Conservation (phyloP, 352 stramenopile genomes). For the Saprolegnia parasitica region DNA sequence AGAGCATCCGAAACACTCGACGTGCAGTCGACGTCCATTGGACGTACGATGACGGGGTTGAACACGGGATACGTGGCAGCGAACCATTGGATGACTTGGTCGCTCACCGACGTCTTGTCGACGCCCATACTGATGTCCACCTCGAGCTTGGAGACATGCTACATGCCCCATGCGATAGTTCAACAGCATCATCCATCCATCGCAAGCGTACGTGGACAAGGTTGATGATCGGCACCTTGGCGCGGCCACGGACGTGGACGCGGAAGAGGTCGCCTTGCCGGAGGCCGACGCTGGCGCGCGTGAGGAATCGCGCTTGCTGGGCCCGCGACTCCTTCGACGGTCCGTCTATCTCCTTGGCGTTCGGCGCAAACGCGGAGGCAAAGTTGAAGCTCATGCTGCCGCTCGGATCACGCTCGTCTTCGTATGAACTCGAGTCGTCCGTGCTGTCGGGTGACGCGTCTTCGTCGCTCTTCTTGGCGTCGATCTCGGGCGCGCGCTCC, state of each 20-base stretch:
- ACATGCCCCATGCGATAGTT: conserved; percentile 1
- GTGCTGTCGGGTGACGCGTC: background rate
- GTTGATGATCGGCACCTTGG: conserved; percentile 27
- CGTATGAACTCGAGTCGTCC: background rate
- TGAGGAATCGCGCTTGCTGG: conserved; percentile 15
- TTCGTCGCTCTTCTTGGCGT: background rate
- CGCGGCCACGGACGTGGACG: conserved; percentile 10
- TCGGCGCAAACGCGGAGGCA: background rate
- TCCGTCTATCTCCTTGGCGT: background rate
- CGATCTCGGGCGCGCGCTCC: background rate
- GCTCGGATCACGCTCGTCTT: background rate
- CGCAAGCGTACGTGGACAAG: conserved; percentile 13
- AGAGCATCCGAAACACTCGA: conserved; percentile 32
- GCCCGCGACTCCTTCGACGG: background rate
- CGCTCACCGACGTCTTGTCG: conserved; percentile 8
- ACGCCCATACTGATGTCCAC: conserved; percentile 16
- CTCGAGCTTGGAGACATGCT: conserved; percentile 12
- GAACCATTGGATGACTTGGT: conserved; percentile 11
- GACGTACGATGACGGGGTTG: conserved; percentile 1
- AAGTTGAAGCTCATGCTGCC: conserved; percentile 13
- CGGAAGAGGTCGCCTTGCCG: background rate
- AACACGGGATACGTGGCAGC: conserved; percentile 15
- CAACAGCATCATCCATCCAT: background rate
- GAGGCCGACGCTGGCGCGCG: background rate
- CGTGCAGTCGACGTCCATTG: background rate